A percentile compares a stretch with the other conserved stretches of the same genome.
Conservation (phyloP, 1,284 basidiomycete species). For the Serendipita sp. region DNA sequence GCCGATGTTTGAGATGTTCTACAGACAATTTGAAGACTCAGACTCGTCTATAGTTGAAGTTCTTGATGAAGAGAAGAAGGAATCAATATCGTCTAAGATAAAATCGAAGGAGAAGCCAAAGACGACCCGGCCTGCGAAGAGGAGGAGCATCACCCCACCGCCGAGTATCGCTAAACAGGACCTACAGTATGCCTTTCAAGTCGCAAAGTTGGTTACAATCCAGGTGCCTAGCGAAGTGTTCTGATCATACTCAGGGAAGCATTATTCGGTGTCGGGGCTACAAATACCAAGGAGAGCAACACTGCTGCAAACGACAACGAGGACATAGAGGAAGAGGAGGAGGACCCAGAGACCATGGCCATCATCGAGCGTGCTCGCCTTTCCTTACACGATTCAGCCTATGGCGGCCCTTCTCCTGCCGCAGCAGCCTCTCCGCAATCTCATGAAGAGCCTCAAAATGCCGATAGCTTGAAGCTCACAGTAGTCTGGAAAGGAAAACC, state of each 20-base stretch:
- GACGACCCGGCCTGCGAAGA: too few species aligned
- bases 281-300: background rate
- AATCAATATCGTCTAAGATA: background rate
- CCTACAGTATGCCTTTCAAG: background rate
- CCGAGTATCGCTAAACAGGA: background rate
- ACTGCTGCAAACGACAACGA: background rate
- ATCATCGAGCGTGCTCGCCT: background rate
- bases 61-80: background rate
- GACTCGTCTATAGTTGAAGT: background rate
- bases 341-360: background rate
- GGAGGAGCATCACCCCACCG: slow-evolving; percentile 2
- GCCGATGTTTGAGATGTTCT: background rate
- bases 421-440: background rate
- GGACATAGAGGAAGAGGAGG: background rate
- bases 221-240: background rate
- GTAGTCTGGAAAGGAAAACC: background rate
- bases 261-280: background rate
- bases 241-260: background rate
- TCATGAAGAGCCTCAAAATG: background rate
- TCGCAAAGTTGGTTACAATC: background rate
- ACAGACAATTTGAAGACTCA: background rate
- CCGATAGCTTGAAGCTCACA: background rate
- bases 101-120: background rate
- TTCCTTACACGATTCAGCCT: background rate
- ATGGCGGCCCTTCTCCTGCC: background rate